Percentiles rank a stretch among this genome's conserved stretches.
phyloP scores from a whole-genome alignment of 2,329 filamentous ascomycete species.

The Pestalotiopsis sp. region DNA sequence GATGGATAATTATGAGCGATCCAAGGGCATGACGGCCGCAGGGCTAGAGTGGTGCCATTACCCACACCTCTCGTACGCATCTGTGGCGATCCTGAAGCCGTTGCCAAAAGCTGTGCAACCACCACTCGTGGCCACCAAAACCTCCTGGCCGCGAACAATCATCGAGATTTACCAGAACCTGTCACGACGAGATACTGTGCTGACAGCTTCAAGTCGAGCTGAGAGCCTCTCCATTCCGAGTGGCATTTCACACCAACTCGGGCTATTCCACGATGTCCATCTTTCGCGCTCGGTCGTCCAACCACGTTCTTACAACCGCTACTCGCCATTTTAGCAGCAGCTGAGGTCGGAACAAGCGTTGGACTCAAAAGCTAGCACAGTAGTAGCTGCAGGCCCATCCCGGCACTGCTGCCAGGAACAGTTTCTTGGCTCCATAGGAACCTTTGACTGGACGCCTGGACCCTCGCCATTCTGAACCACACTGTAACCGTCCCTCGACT shows the following conservation, averaged over 20 bases:
- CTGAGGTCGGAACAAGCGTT: slow-evolving; percentile 10
- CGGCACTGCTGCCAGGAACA: slow-evolving; percentile 10
- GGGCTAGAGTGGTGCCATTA: slow-evolving; percentile 13
- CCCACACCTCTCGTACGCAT: slow-evolving; percentile 15
- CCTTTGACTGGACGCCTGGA: not conserved
- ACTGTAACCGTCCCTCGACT: slow-evolving; percentile 17
- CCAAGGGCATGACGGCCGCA: not conserved
- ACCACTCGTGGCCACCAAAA: not conserved
- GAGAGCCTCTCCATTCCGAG: not conserved
- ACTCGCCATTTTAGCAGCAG: not conserved
- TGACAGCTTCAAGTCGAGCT: not conserved
- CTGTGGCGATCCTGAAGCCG: slow-evolving; percentile 11
- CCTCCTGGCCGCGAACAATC: not conserved
- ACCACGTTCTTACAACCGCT: not conserved
- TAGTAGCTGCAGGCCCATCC: slow-evolving; percentile 1
- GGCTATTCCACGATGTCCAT: not conserved
- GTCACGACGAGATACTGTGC: not conserved
- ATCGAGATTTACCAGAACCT: not conserved
- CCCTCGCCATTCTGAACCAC: slow-evolving; percentile 14
- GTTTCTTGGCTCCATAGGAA: slow-evolving; percentile 3
- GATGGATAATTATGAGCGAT: not conserved
- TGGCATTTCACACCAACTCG: not conserved
- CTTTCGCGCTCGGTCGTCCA: not conserved
- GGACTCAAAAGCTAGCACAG: not conserved
- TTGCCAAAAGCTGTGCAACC: slow-evolving; percentile 2